Evolutionary conservation across 2,329 filamentous ascomycete species (phyloP).

Genomic region (Phoma sp.): DNA sequence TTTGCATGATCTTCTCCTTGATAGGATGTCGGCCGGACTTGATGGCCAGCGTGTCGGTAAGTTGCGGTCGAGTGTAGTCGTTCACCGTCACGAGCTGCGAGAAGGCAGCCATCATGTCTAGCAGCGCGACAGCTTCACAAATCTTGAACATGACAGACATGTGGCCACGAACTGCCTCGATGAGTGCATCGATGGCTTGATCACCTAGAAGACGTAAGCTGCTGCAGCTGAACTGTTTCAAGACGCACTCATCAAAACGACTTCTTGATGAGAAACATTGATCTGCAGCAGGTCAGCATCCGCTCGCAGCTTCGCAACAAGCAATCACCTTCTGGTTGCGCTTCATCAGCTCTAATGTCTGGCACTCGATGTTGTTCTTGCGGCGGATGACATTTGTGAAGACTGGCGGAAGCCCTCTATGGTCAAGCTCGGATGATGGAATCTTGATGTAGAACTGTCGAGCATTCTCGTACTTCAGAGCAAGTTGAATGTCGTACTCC

Average conservation of each 20-base stretch:
- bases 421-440: constrained; percentile 66
- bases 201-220: constrained; percentile 56
- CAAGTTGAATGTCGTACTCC: constrained; percentile 64
- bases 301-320: not conserved
- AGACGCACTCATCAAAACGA: constrained; percentile 72
- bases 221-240: not conserved
- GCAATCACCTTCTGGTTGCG: constrained; percentile 61
- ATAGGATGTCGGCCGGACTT: constrained; percentile 80
- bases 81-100: constrained; percentile 70
- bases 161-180: constrained; percentile 73
- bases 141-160: constrained; percentile 79
- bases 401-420: constrained; percentile 64
- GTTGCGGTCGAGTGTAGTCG: constrained; percentile 70
- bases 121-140: constrained; percentile 82
- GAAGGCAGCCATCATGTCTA: constrained; percentile 71
- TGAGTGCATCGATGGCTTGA: constrained; percentile 72
- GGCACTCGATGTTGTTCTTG: constrained; percentile 81
- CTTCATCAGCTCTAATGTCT: constrained; percentile 84
- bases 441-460: constrained; percentile 83
- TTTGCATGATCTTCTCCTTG: constrained; percentile 72
- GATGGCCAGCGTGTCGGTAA: constrained; percentile 73
- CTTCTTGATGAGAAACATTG: constrained; percentile 80
- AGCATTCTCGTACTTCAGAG: constrained; percentile 76
- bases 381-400: constrained; percentile 80
- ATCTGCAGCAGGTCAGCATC: constrained; percentile 62